Conservation (phyloP, 768 basidiomycete genomes). For the Leucocoprinus leucothites region DNA sequence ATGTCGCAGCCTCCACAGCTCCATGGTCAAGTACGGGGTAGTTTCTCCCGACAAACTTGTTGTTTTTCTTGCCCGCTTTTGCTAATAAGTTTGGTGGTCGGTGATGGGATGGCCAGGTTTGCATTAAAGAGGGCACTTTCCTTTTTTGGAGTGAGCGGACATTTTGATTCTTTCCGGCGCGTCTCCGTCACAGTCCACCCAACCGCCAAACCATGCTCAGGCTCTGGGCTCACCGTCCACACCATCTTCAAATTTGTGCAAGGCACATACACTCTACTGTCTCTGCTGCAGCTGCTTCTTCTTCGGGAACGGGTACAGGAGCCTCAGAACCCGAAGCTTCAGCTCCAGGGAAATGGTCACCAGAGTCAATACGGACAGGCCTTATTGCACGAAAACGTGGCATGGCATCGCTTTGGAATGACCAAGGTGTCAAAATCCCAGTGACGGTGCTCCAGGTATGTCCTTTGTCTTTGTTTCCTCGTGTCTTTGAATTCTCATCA, state of each 20-base stretch:
- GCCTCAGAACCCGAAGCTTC: constrained; percentile 16
- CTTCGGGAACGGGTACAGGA: constrained; percentile 24
- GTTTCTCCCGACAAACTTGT: constrained; percentile 21
- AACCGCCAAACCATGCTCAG: constrained; percentile 42
- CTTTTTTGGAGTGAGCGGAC: constrained; percentile 9
- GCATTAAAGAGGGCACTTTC: constrained; percentile 42
- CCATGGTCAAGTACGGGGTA: constrained; percentile 62
- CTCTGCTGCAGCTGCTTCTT: constrained; percentile 25
- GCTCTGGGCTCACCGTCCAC: constrained; percentile 40
- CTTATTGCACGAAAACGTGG: constrained; percentile 94
- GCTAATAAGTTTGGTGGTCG: constrained; percentile 22
- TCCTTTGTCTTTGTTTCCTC: constrained; percentile 10
- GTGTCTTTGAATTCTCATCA: constrained; percentile 5
- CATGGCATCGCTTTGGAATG: constrained; percentile 93
- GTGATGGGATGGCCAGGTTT: constrained; percentile 63
- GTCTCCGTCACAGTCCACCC: constrained; percentile 6
- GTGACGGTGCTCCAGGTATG: constrained; percentile 93
- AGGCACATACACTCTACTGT: constrained; percentile 45
- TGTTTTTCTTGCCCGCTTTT: constrained; percentile 27
- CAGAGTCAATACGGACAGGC: constrained; percentile 84
- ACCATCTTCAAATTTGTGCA: constrained; percentile 22
- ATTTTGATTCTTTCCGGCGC: too few species aligned
- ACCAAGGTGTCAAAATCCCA: constrained; percentile 82
- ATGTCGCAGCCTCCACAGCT: constrained; percentile 50
- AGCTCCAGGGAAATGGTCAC: constrained; percentile 65